Evolutionary conservation across 352 stramenopile genomes (phyloP).

Genomic region (Globisporangium recalcitrans): DNA sequence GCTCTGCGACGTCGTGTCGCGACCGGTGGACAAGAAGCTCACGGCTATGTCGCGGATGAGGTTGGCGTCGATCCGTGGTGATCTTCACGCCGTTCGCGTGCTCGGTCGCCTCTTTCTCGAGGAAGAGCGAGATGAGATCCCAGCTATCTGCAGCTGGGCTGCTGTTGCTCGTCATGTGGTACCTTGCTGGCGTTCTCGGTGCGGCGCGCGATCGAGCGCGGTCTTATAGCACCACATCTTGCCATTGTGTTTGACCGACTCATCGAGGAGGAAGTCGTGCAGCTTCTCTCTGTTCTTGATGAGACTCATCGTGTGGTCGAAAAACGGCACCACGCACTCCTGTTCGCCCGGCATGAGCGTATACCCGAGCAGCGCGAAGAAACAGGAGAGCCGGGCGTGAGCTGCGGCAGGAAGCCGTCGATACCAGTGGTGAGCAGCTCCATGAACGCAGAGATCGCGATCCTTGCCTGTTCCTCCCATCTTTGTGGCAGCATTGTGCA

Average conservation of each 20-base stretch:
- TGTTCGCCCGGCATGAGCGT: not conserved
- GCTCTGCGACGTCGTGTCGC: slow-evolving; percentile 68
- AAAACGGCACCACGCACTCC: not conserved
- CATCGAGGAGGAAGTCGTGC: slow-evolving; percentile 30
- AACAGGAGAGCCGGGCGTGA: not conserved
- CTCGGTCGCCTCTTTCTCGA: slow-evolving; percentile 31
- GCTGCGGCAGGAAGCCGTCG: not conserved
- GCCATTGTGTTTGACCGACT: slow-evolving; percentile 23
- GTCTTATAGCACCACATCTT: slow-evolving; percentile 6
- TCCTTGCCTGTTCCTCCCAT: too few relatives aligned
- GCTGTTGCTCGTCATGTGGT: too few relatives aligned
- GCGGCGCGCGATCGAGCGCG: too few relatives aligned
- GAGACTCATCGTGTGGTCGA: not conserved
- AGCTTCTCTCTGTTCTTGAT: not conserved
- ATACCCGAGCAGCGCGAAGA: not conserved
- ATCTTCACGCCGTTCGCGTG: slow-evolving; percentile 1
- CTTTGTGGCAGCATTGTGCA: too few relatives aligned
- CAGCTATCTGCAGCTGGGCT: too few relatives aligned
- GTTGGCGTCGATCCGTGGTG: slow-evolving; percentile 2
- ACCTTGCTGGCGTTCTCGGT: too few relatives aligned
- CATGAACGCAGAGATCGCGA: not conserved
- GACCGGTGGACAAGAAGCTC: slow-evolving; percentile 73
- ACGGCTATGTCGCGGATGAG: slow-evolving; percentile 78
- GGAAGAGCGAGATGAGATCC: slow-evolving; percentile 50
- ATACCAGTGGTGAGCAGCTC: not conserved